Base-by-base conservation (phyloP, 305 asterid species). In the Stenogyne calaminthoides region DNA sequence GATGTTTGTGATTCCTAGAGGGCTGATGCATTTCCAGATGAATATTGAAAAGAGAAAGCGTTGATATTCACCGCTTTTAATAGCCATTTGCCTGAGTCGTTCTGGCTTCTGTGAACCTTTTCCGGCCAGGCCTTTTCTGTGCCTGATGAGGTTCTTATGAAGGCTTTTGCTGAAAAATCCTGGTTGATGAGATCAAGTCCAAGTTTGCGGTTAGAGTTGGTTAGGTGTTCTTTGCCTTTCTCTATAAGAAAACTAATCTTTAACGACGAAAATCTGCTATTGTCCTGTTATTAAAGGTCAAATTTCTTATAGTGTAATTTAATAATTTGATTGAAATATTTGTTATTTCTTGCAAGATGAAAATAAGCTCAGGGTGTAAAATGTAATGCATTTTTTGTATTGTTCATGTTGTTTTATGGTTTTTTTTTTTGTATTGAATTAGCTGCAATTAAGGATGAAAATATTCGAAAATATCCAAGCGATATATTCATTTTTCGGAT, bases 1-100 rank as follows among this genome's bases (percentile, higher is more conserved):
- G 72, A 87, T 91, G 91, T 87, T 86, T 46, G 87, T 87, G 80
- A 49, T 82, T 27, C 93, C 95, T 0, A 73, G 70, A 70, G 97
- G 97, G 2, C 78, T 88, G 0, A 78, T 86, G 70, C 95, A 91
- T 61, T 88, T 87, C 44, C 95, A 87, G 76, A 34, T 83, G 80
- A 90, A 90, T 61, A 72, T 84, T 46, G 96, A 0, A 6, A 69
- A 8, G 84, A 62, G 7, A 79, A 76, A 51, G 91, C 88, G 3
- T 52, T 76, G 59, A 66, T 83, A 16, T 55, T 77, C n/a, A 83
- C 91, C 15, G 88, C 89, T 66, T 91, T 91, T 70, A 91, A 88
- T 78, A 86, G 93, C 71, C 93, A 88, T 8, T 76, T 85, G 56
- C 93, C 91, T 0, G 89, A 0, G 32, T 73, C 7, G 79, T 76